Percentiles rank a stretch among this genome's conserved stretches.
Evolutionary conservation across 805 yeast genomes (phyloP).

Genomic region (Saccharomycopsis amapae): DNA sequence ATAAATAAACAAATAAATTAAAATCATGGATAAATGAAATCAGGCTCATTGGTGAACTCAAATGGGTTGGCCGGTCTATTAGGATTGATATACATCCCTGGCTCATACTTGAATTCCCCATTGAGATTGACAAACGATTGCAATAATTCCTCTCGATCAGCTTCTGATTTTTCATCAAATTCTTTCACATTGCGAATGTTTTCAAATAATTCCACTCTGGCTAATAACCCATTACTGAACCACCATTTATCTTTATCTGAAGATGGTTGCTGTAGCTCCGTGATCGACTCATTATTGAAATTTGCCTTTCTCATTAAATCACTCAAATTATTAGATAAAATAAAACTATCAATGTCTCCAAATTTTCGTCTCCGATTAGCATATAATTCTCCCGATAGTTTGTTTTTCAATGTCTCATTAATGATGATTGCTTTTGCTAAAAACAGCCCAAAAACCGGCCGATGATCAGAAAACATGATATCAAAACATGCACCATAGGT

Average conservation of each 20-base stretch:
- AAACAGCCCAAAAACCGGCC: constrained; percentile 79
- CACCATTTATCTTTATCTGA: constrained; percentile 85
- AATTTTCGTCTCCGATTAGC: constrained; percentile 42
- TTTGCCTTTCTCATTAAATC: constrained; percentile 26
- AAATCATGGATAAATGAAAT: constrained; percentile 33
- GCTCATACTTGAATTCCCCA: constrained; percentile 11
- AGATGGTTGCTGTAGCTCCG: constrained; percentile 76
- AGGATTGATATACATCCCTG: constrained; percentile 57
- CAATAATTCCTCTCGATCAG: background rate
- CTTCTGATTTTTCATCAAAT: background rate
- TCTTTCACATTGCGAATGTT: constrained; percentile 6
- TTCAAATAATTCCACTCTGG: constrained; percentile 48
- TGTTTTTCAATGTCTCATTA: constrained; percentile 47
- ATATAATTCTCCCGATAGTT: constrained; percentile 48
- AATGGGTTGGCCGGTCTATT: constrained; percentile 69
- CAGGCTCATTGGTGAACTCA: constrained; percentile 42
- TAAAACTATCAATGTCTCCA: constrained; percentile 33
- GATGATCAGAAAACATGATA: constrained; percentile 74
- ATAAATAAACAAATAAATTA: too few species aligned
- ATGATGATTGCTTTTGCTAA: constrained; percentile 56
- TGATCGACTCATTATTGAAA: constrained; percentile 24
- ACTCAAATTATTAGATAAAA: constrained; percentile 14
- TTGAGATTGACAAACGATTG: constrained; percentile 20
- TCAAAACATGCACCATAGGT: constrained; percentile 52
- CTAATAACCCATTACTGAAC: constrained; percentile 71